phyloP scores from a whole-genome alignment of 2,329 filamentous ascomycete genomes.

The Dactylellina cionopaga region DNA sequence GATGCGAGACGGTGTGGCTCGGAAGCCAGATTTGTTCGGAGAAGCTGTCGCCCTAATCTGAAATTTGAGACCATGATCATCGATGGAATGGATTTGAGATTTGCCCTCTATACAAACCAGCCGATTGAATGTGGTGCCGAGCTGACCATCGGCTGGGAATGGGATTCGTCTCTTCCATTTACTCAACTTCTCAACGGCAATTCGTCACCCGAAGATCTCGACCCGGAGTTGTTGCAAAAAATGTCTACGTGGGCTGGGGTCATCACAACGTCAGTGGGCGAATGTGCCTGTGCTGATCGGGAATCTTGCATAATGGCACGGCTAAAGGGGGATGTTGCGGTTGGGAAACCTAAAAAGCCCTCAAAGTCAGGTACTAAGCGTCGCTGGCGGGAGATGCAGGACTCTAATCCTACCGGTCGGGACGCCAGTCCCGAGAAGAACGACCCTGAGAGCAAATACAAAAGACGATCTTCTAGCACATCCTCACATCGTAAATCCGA shows the following conservation, averaged over 20 bases:
- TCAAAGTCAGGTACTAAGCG: slow-evolving; percentile 70
- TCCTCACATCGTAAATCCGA: slow-evolving; percentile 72
- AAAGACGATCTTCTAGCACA: slow-evolving; percentile 65
- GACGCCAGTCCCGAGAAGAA: slow-evolving; percentile 71
- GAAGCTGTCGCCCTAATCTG: slow-evolving; percentile 92
- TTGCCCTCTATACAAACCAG: slow-evolving; percentile 85
- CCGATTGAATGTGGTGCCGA: slow-evolving; percentile 74
- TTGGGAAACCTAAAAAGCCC: slow-evolving; percentile 53
- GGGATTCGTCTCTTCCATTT: slow-evolving; percentile 59
- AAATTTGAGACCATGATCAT: slow-evolving; percentile 85
- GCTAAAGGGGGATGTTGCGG: slow-evolving; percentile 52
- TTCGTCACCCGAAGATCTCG: slow-evolving; percentile 63
- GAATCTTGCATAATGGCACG: slow-evolving; percentile 54
- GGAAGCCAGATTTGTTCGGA: slow-evolving; percentile 83
- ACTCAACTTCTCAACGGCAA: slow-evolving; percentile 49
- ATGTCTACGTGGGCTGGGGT: slow-evolving; percentile 58
- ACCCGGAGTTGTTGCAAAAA: slow-evolving; percentile 59
- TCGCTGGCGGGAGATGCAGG: slow-evolving; percentile 57
- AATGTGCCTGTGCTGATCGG: slow-evolving; percentile 55
- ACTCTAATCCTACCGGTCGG: slow-evolving; percentile 66
- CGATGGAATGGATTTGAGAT: slow-evolving; percentile 81
- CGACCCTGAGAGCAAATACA: slow-evolving; percentile 68
- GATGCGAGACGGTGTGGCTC: slow-evolving; percentile 90
- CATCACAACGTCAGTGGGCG: slow-evolving; percentile 54
- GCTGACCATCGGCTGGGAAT: slow-evolving; percentile 72